Base-by-base conservation (phyloP, 1,284 basidiomycete species). In the Papiliotrema flavescens region DNA sequence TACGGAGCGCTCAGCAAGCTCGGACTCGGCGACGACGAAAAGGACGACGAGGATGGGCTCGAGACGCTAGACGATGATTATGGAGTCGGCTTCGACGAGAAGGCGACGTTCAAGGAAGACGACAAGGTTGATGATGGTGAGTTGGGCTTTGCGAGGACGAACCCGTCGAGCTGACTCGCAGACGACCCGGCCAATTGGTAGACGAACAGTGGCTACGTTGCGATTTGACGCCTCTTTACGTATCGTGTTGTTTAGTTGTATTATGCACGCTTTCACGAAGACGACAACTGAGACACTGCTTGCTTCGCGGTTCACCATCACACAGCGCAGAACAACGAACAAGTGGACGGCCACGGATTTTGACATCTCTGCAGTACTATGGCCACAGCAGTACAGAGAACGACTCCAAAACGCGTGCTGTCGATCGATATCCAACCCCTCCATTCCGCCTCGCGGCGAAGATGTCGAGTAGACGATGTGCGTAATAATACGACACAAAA, bases 1-100 rank as follows among this genome's bases (percentile, higher is more conserved):
- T 70, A 66, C 49, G 67, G 62, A 43, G 65, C 63, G 2, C 56
- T 71, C 11, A 56, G 62, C 17, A 53, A 49, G n/a, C 54, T 73
- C 1, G 64, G 63, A 17, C 9, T 59, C 14, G 40, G 40, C 19
- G 55, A 54, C 13, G 57, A 57, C 47, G 55, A 37, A n/a, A 42
- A 54, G 17, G 44, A 44, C 34, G 53, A 43, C 22, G 60, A 52
- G 15, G 51, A 50, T 19, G 64, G 61, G 1, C 45, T 67, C 15
- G 41, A 64, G 53, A 45, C 40, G 37, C 63, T 65, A 60, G 55
- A 54, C 46, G 66, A 67, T 36, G 60, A 69, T 26, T 54, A 66
- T 24, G 61, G 55, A 23, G 54, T 57, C 39, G 63, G 62, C 26
- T 39, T 46, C 20, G 24, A 42, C 19, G 28, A 45, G 14, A 51